Evolutionary conservation across 2,329 filamentous ascomycete genomes (phyloP), one percentile per base, ranked within the genome.

Genomic region (Exophiala sp.): DNA sequence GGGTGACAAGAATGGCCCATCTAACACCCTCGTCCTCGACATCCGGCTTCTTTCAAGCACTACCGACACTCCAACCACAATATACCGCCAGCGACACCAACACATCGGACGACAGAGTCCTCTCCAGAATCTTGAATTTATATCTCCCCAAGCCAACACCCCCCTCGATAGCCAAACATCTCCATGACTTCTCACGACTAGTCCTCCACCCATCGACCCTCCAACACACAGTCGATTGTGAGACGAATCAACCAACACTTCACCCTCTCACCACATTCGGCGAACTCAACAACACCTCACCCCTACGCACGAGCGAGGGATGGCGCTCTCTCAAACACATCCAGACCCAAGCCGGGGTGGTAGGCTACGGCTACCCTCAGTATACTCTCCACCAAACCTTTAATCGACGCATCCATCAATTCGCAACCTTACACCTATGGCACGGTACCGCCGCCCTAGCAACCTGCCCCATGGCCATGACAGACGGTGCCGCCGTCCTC

Each of bases 401-500:
- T 1, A 81, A 80, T 62, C 77, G 77, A 16, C 73, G 85, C 1
- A 67, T 83, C 2, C 70, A 85, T 5, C 82, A 87, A 62, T 87
- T 86, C 63, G 68, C 83, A 8, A 58, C 50, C 3, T 34, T 59
- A 14, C 82, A 86, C 53, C 68, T 87, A 1, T 87, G 84, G 78
- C 73, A 76, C 10, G 75, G 74, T 2, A 84, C 82, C 0, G 78
- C 77, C 3, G 83, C 81, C 1, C 79, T 81, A 57, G 82, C 84
- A 2, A 80, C 80, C 0, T 88, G 85, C 60, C 85, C 85, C 0
- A 80, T 80, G 16, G 82, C 81, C 21, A 88, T 88, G 85, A 70
- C 66, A 1, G 70, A 72, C 43, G 70, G 70, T 2, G 70, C 71
- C 2, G 69, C 70, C 12, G 66, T 69, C 7, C 64, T 73, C 14